Conservation (phyloP, 2,329 filamentous ascomycete genomes). For the Sclerotinia minor region DNA sequence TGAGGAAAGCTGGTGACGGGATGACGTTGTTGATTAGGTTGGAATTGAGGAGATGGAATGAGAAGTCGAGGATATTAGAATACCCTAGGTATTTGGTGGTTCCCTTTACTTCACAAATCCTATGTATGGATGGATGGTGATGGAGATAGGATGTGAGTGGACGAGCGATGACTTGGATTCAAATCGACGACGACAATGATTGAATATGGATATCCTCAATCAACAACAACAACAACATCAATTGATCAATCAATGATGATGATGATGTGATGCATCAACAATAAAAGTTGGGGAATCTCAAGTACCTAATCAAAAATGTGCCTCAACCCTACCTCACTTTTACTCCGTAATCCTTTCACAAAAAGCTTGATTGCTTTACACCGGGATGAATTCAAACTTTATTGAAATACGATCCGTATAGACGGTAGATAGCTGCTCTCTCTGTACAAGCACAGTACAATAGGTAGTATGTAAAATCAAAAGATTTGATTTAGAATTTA, state of each 20-base stretch:
- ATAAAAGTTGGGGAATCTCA: not conserved
- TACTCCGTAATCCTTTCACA: not conserved
- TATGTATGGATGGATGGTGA: not conserved
- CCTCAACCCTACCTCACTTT: not conserved
- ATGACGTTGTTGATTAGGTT: not conserved
- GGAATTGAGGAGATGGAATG: not conserved
- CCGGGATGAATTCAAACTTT: not conserved
- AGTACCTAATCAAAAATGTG: not conserved
- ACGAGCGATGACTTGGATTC: not conserved
- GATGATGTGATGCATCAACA: not conserved
- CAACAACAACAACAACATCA: not conserved
- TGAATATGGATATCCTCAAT: not conserved
- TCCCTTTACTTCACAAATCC: not conserved
- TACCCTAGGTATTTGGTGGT: not conserved
- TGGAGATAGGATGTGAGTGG: not conserved
- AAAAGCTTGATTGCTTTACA: not conserved
- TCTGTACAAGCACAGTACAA: too few relatives aligned
- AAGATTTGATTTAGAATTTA: not conserved
- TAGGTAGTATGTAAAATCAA: not conserved
- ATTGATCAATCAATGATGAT: not conserved
- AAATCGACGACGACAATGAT: not conserved
- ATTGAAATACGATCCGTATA: not conserved
- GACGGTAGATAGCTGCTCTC: too few relatives aligned
- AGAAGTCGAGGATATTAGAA: not conserved
- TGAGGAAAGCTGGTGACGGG: slow-evolving; percentile 36